These are phyloP conservation scores for Phytophthora multivora DNA, from an alignment of 352 stramenopile genomes.

Conservation along the genomic window DNA sequence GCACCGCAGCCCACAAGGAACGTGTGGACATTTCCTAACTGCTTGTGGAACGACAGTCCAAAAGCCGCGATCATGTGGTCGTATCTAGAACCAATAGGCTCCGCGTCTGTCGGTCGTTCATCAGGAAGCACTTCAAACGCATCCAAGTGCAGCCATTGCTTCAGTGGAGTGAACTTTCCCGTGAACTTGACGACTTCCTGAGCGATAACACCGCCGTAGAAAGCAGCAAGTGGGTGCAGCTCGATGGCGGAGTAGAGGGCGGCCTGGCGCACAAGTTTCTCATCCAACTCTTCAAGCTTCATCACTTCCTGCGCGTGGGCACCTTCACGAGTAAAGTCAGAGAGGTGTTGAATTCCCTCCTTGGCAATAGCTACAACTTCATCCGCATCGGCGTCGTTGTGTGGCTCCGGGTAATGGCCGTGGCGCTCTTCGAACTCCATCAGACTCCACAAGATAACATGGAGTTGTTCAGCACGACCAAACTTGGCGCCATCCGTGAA, in stretches of 20 bases:
- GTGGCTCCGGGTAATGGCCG: slow-evolving; percentile 61
- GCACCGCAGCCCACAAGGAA: slow-evolving; percentile 86
- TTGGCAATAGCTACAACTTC: slow-evolving; percentile 77
- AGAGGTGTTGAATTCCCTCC: slow-evolving; percentile 67
- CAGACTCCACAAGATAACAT: slow-evolving; percentile 77
- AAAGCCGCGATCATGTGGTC: slow-evolving; percentile 81
- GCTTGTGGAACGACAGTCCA: slow-evolving; percentile 71
- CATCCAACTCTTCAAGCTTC: slow-evolving; percentile 72
- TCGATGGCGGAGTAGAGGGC: slow-evolving; percentile 67
- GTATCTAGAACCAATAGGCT: slow-evolving; percentile 72
- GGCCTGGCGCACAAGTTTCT: slow-evolving; percentile 62
- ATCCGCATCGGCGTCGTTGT: slow-evolving; percentile 65
- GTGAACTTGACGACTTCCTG: slow-evolving; percentile 91
- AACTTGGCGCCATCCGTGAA: slow-evolving; percentile 89
- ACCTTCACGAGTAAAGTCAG: slow-evolving; percentile 54
- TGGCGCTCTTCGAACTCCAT: slow-evolving; percentile 81
- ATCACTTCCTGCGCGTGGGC: slow-evolving; percentile 55
- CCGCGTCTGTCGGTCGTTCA: slow-evolving; percentile 53
- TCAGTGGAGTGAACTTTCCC: slow-evolving; percentile 84
- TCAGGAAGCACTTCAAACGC: slow-evolving; percentile 81
- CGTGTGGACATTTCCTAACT: slow-evolving; percentile 70
- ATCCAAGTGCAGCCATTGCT: slow-evolving; percentile 88
- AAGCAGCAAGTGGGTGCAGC: slow-evolving; percentile 81
- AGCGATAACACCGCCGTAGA: slow-evolving; percentile 81
- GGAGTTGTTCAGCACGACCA: slow-evolving; percentile 83